These are phyloP conservation scores for Lanmaoa rubissima DNA, from an alignment of 768 basidiomycete species.

Conservation along the genomic window DNA sequence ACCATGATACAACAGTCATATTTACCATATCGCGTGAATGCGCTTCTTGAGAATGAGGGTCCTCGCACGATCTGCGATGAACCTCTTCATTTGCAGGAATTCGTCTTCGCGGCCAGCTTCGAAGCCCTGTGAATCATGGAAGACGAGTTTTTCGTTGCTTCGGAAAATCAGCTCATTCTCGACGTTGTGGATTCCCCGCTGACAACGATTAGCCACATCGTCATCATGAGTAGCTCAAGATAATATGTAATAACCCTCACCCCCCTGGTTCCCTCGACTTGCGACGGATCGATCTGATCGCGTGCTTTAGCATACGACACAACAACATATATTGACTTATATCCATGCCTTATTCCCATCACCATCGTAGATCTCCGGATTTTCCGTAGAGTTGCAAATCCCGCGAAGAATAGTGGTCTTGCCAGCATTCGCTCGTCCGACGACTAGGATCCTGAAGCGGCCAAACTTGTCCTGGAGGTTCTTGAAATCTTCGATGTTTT, in stretches of 20 bases:
- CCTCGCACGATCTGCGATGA: neutral
- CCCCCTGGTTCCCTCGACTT: slow-evolving; percentile 1
- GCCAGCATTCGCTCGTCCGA: slow-evolving; percentile 1
- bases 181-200: slow-evolving; percentile 2
- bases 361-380: slow-evolving; percentile 2
- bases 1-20: fast-evolving
- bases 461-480: neutral
- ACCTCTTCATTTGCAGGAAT: neutral
- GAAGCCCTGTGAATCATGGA: slow-evolving; percentile 4
- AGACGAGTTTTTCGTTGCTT: slow-evolving; percentile 1
- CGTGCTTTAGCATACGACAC: neutral
- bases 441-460: neutral
- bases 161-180: slow-evolving; percentile 1
- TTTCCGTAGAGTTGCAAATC: slow-evolving; percentile 4
- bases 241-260: neutral
- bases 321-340: neutral
- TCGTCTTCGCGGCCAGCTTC: slow-evolving; percentile 4
- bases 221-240: too few species aligned
- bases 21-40: slow-evolving; percentile 5
- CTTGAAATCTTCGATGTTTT: neutral
- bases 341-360: neutral
- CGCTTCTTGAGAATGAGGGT: neutral
- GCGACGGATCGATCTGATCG: neutral
- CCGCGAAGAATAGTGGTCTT: slow-evolving; percentile 2
- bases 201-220: too few species aligned